These are phyloP conservation scores for Pelargonium myrrhifolium DNA, from an alignment of 441 rosid species.

Conservation along the genomic window DNA sequence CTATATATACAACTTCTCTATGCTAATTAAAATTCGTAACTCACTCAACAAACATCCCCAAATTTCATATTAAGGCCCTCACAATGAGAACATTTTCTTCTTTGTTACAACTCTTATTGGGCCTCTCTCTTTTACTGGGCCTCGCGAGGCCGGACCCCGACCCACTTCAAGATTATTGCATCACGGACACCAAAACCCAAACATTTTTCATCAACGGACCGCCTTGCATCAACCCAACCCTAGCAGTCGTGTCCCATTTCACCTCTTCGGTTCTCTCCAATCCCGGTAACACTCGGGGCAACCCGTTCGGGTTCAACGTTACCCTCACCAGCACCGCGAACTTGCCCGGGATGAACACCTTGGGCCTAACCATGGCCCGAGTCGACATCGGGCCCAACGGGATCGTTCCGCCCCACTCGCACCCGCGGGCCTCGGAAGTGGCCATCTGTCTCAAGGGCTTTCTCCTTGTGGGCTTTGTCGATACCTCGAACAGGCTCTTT, in stretches of 20 bases:
- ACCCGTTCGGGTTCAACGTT: slow-evolving; percentile 41
- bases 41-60: too few relatives aligned
- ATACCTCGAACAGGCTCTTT: slow-evolving; percentile 39
- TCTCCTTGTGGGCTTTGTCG: slow-evolving; percentile 53
- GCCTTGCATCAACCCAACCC: slow-evolving; percentile 46
- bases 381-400: slow-evolving; percentile 16
- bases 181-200: slow-evolving; percentile 32
- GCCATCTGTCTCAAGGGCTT: slow-evolving; percentile 43
- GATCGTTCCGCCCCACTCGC: slow-evolving; percentile 43
- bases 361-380: neutral
- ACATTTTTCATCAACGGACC: slow-evolving; percentile 36
- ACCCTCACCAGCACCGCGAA: slow-evolving; percentile 35
- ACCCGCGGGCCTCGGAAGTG: slow-evolving; percentile 73
- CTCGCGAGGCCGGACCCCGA: slow-evolving; percentile 47
- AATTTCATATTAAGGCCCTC: neutral
- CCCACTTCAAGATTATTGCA: slow-evolving; percentile 68
- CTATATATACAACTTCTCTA: too few relatives aligned
- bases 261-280: slow-evolving; percentile 45
- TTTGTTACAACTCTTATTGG: slow-evolving; percentile 14
- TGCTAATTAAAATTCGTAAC: too few relatives aligned
- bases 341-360: slow-evolving; percentile 53
- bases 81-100: slow-evolving; percentile 16
- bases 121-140: slow-evolving; percentile 29
- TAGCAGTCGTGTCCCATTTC: slow-evolving; percentile 35
- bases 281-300: slow-evolving; percentile 35